Evolutionary conservation across 2,329 filamentous ascomycete genomes (phyloP).

Genomic region (Diaporthe sp.): DNA sequence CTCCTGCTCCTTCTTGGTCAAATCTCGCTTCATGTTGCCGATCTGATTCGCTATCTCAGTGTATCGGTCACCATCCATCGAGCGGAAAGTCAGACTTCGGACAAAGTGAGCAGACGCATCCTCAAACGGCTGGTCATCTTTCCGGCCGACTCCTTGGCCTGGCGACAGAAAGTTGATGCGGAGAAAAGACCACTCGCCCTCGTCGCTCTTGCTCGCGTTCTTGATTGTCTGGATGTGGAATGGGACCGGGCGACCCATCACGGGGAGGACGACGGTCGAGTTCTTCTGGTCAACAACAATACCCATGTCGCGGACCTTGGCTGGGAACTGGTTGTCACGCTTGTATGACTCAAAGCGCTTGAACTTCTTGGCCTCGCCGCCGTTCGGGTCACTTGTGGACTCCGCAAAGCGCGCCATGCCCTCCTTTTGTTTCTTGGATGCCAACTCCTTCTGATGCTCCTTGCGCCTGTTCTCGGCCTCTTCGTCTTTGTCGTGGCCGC

Average conservation of each 20-base stretch:
- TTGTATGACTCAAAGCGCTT: conserved; percentile 99
- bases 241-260: conserved; percentile 96
- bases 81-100: conserved; percentile 93
- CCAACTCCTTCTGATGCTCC: conserved; percentile 91
- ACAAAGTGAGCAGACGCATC: conserved; percentile 97
- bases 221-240: conserved; percentile 99
- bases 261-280: conserved; percentile 89
- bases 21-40: conserved; percentile 94
- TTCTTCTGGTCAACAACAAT: conserved; percentile 94
- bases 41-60: conserved; percentile 93
- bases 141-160: conserved; percentile 95
- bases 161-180: conserved; percentile 98
- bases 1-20: conserved; percentile 92
- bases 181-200: conserved; percentile 92
- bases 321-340: conserved; percentile 92
- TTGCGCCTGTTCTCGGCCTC: conserved; percentile 89
- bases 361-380: conserved; percentile 96
- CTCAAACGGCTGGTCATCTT: conserved; percentile 98
- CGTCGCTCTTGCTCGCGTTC: conserved; percentile 97
- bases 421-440: conserved; percentile 89
- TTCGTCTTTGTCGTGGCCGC: conserved; percentile 84
- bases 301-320: conserved; percentile 84
- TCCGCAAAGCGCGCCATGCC: conserved; percentile 89
- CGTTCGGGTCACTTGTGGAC: conserved; percentile 86
- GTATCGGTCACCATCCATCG: conserved; percentile 88